Evolutionary conservation across 768 basidiomycete species (phyloP).

Genomic region (Amanita subjunquillea): DNA sequence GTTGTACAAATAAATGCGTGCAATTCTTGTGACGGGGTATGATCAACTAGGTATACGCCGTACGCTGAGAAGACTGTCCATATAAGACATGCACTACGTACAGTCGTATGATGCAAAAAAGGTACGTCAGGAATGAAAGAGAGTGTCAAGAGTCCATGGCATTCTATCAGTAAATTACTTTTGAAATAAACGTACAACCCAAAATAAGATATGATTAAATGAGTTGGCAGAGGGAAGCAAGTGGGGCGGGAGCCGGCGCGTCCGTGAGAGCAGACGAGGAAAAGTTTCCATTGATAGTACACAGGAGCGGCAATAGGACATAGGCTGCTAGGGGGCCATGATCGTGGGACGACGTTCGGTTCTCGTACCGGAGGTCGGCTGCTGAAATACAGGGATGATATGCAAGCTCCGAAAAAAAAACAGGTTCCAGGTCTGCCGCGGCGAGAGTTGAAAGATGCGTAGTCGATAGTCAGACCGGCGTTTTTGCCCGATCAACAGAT

Average conservation of each 20-base stretch:
- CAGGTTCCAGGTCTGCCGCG: neutral
- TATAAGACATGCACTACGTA: neutral
- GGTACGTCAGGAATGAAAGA: neutral
- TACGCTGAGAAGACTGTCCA: neutral
- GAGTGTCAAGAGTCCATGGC: neutral
- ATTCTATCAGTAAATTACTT: slow-evolving; percentile 2
- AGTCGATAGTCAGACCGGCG: neutral
- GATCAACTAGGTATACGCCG: neutral
- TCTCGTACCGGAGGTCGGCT: neutral
- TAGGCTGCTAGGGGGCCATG: neutral
- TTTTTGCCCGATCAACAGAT: slow-evolving; percentile 34
- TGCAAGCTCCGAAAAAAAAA: slow-evolving; percentile 1
- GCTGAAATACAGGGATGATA: neutral
- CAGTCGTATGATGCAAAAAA: neutral
- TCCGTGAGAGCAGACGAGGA: neutral
- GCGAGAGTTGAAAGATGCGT: neutral
- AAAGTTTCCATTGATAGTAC: neutral
- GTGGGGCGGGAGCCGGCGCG: neutral
- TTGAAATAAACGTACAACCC: slow-evolving; percentile 1
- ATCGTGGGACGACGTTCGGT: neutral
- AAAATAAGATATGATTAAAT: slow-evolving; percentile 2
- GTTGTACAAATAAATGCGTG: neutral
- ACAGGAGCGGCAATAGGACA: neutral
- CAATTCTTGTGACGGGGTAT: neutral
- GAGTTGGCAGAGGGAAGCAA: neutral